A percentile compares a stretch with the other conserved stretches of the same genome.
Evolutionary conservation across 2,329 filamentous ascomycete species (phyloP).

Genomic region (Penicillium sp.): DNA sequence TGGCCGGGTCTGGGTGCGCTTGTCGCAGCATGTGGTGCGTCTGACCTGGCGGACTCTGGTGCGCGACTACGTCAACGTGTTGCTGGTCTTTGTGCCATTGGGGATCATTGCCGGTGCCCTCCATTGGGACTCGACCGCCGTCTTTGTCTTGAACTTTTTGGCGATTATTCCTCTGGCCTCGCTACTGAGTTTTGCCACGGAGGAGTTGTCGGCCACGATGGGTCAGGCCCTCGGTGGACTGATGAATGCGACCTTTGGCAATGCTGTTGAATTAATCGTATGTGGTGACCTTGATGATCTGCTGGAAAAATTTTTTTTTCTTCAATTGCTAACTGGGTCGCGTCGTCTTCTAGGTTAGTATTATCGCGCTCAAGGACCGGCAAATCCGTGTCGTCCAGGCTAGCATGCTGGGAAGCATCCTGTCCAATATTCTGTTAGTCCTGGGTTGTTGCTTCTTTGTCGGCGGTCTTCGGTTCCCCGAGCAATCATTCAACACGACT

Average conservation of each 20-base stretch:
- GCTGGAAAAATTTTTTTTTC: conserved; percentile 50
- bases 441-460: conserved; percentile 75
- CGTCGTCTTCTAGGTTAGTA: conserved; percentile 61
- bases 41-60: conserved; percentile 43
- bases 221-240: conserved; percentile 58
- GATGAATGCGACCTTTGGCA: conserved; percentile 62
- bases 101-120: conserved; percentile 59
- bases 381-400: conserved; percentile 97
- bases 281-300: too few relatives aligned
- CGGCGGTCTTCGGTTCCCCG: conserved; percentile 62
- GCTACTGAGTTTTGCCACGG: conserved; percentile 53
- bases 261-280: conserved; percentile 64
- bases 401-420: conserved; percentile 91
- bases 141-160: conserved; percentile 61
- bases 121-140: conserved; percentile 51
- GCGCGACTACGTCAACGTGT: conserved; percentile 53
- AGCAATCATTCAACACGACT: conserved; percentile 56
- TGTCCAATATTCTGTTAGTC: conserved; percentile 88
- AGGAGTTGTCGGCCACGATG: conserved; percentile 56
- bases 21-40: conserved; percentile 37
- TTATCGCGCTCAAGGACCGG: conserved; percentile 75
- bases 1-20: conserved; percentile 34
- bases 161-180: conserved; percentile 53
- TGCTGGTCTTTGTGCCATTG: conserved; percentile 59
- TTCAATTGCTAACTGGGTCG: background rate